Percentiles rank a stretch among this genome's conserved stretches.
Evolutionary conservation across 2,329 filamentous ascomycete genomes (phyloP).

Genomic region (Aspergillus neoniger): DNA sequence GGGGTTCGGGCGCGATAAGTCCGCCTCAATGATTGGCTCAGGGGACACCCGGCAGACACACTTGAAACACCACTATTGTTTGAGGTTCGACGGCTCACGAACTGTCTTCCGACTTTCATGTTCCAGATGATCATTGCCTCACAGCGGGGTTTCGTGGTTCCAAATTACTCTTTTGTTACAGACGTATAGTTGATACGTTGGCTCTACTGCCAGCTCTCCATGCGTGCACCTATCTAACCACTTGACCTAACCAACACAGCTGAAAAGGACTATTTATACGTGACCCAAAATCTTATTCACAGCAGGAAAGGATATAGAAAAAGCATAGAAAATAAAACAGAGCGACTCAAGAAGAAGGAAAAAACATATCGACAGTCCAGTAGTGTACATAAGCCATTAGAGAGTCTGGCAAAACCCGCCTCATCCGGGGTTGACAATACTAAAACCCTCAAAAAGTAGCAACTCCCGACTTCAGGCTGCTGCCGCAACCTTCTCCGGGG

Average conservation of each 20-base stretch:
- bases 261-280: not conserved
- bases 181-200: too few species aligned
- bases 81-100: slow-evolving; percentile 2
- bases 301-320: not conserved
- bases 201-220: too few species aligned
- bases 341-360: not conserved
- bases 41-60: slow-evolving; percentile 2
- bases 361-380: slow-evolving; percentile 10
- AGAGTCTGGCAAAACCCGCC: slow-evolving; percentile 2
- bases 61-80: slow-evolving; percentile 10
- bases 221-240: not conserved
- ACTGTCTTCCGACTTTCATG: not conserved
- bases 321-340: slow-evolving; percentile 1
- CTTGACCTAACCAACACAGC: not conserved
- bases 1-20: slow-evolving; percentile 14
- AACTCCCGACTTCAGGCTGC: not conserved
- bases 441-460: not conserved
- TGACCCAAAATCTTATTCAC: not conserved
- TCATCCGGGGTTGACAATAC: slow-evolving; percentile 1
- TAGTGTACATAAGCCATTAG: slow-evolving; percentile 22
- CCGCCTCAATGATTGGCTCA: slow-evolving; percentile 15
- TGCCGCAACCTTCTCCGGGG: not conserved
- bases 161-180: too few species aligned
- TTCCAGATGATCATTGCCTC: not conserved
- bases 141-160: not conserved